These are phyloP conservation scores for Lachancea waltii DNA, from an alignment of 805 yeast genomes.

Conservation along the genomic window DNA sequence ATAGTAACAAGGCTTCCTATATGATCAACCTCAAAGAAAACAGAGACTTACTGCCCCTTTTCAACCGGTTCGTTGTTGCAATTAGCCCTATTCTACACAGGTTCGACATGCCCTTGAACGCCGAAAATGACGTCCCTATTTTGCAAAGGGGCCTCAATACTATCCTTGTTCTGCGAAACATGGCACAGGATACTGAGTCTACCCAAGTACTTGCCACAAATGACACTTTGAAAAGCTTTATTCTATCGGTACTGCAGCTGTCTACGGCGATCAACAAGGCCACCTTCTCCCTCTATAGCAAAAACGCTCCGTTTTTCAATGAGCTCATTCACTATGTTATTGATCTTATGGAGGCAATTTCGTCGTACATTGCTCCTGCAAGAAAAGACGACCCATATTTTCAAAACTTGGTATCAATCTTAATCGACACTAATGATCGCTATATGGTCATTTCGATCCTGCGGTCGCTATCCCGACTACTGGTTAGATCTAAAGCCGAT, in stretches of 20 bases:
- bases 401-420: constrained; percentile 43
- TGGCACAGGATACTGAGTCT: constrained; percentile 75
- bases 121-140: constrained; percentile 8
- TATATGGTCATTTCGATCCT: constrained; percentile 60
- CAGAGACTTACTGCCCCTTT: constrained; percentile 35
- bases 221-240: constrained; percentile 39
- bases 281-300: constrained; percentile 26
- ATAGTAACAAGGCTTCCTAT: constrained; percentile 43
- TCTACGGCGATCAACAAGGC: constrained; percentile 19
- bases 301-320: constrained; percentile 35
- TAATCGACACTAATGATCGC: constrained; percentile 56
- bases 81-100: constrained; percentile 22
- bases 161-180: constrained; percentile 63
- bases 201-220: constrained; percentile 68
- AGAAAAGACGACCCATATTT: constrained; percentile 60
- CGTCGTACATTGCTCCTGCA: constrained; percentile 76
- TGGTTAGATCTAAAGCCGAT: constrained; percentile 49
- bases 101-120: constrained; percentile 21
- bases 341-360: constrained; percentile 78
- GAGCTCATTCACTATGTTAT: constrained; percentile 63
- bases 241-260: constrained; percentile 33
- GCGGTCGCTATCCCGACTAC: constrained; percentile 71
- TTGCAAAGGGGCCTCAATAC: constrained; percentile 33
- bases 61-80: constrained; percentile 29
- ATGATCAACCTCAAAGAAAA: constrained; percentile 41